Percentiles rank a stretch among this genome's conserved stretches.
Evolutionary conservation across 192 early-diverging fungal species (phyloP).

Genomic region (Coemansia sp.): DNA sequence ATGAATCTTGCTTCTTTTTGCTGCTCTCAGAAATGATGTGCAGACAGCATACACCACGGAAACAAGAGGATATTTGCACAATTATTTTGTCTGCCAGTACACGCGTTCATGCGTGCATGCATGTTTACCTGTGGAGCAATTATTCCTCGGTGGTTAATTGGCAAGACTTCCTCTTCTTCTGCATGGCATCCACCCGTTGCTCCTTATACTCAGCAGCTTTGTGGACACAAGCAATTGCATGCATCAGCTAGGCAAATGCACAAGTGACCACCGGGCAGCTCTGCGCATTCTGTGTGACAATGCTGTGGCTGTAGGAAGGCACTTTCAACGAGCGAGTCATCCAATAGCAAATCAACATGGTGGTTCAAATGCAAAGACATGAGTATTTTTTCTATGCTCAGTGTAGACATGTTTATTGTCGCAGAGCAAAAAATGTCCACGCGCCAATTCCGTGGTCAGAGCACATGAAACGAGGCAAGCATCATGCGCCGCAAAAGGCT

Average conservation of each 20-base stretch:
- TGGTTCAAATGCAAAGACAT: neutral
- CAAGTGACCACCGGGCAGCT: neutral
- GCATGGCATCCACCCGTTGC: neutral
- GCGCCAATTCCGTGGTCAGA: conserved; percentile 5
- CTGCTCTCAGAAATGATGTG: conserved; percentile 1
- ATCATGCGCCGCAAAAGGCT: neutral
- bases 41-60: neutral
- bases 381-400: neutral
- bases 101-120: neutral
- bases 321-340: neutral
- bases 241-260: neutral
- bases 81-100: neutral
- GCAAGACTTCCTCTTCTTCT: neutral
- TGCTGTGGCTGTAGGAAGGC: neutral
- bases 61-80: conserved; percentile 1
- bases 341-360: neutral
- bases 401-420: neutral
- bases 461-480: neutral
- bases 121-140: neutral
- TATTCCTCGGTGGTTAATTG: neutral
- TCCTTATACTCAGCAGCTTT: neutral
- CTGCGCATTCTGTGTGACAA: neutral
- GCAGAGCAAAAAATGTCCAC: neutral
- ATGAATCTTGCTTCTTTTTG: neutral
- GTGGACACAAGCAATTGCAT: neutral